Conservation (phyloP, 306 rosid genomes). For the Pyrus betulifolia region DNA sequence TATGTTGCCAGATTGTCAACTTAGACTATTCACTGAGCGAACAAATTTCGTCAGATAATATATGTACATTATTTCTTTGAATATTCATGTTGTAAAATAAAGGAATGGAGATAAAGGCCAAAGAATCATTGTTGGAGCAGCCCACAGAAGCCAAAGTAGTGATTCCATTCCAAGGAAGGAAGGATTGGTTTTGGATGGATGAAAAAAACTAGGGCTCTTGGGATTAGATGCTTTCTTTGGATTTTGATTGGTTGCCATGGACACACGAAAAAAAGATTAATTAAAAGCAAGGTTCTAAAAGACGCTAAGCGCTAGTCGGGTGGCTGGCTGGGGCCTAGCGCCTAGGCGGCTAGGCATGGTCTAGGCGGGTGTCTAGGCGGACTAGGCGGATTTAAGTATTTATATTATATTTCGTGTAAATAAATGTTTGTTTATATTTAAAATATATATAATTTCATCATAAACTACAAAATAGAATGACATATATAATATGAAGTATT, state of each 20-base stretch:
- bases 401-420: too few relatives aligned
- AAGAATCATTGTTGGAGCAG: neutral
- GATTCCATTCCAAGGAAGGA: slow-evolving; percentile 23
- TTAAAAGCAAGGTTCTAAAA: too few relatives aligned
- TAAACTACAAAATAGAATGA: too few relatives aligned
- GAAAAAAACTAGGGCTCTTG: neutral
- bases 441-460: too few relatives aligned
- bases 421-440: too few relatives aligned
- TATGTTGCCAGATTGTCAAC: neutral
- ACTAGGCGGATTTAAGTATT: too few relatives aligned
- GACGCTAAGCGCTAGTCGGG: too few relatives aligned
- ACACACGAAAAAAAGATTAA: neutral
- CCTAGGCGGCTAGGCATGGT: too few relatives aligned
- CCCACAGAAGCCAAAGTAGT: slow-evolving; percentile 25
- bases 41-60: neutral
- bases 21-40: neutral
- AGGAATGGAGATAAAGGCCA: slow-evolving; percentile 14
- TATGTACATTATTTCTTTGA: neutral
- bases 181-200: neutral
- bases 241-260: slow-evolving; percentile 7
- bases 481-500: too few relatives aligned
- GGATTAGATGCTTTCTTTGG: slow-evolving; percentile 57
- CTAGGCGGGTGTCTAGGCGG: too few relatives aligned
- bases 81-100: slow-evolving; percentile 30
- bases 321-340: too few relatives aligned